Evolutionary conservation across 805 yeast species (phyloP), one percentile per base, ranked within the genome.

Genomic region (Priceomyces castillae): DNA sequence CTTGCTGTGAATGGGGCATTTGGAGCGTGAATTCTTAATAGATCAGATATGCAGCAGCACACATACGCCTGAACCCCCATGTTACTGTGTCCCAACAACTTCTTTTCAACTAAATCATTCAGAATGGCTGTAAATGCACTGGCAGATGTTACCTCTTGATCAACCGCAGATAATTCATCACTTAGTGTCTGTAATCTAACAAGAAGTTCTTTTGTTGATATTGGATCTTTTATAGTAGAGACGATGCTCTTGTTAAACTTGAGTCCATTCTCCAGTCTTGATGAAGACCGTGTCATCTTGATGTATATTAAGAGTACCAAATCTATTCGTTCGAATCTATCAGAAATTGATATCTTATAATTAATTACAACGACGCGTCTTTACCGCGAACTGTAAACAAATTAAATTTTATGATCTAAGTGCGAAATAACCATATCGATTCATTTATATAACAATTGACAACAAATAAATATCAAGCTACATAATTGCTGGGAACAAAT

Each of bases 1-100:
- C 67, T 49, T 18, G 81, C 80, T 1, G 85, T 79, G 61, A 76
- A 90, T 3, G 97, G 97, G 5, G 96, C 95, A 58, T 90, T 87
- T 0, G 97, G 97, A 0, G 96, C 97, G 54, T 75, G 84, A 12
- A 90, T 61, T 45, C 96, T 71, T 34, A 90, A 62, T 7, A 90
- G 69, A 58, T 90, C 96, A 4, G 89, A 73, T 6, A 89, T 49
- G 49, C 94, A 82, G 55, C 95, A 84, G 6, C 94, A 81, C 1
- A 76, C 76, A 45, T 71, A 78, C 0, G 90, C 80, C 50, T 81
- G 84, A 6, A 90, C 80, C 4, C 92, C 94, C 2, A 59, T 46
- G 55, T 87, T 88, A 39, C 78, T 72, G 54, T 82, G 84, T 28
- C 65, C 69, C 2, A 85, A 46, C 11, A 87, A 64, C 51, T 84